Evolutionary conservation across 2,329 filamentous ascomycete species (phyloP).

Genomic region (Diplocarpon mali): DNA sequence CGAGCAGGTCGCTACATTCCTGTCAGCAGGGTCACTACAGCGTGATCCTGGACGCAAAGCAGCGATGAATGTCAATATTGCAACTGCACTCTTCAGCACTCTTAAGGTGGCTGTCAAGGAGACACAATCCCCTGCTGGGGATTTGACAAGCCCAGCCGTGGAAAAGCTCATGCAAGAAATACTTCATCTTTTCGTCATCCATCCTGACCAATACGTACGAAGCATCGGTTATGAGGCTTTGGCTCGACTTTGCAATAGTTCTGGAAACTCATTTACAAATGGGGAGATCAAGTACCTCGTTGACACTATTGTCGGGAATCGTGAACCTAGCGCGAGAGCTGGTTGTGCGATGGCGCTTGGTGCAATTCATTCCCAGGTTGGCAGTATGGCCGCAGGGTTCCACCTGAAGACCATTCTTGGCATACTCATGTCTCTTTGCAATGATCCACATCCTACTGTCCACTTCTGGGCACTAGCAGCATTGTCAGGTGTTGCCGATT

Average conservation of each 20-base stretch:
- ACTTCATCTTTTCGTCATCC: slow-evolving; percentile 59
- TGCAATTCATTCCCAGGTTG: slow-evolving; percentile 87
- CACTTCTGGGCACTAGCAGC: slow-evolving; percentile 96
- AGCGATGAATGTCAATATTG: slow-evolving; percentile 84
- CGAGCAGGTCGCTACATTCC: slow-evolving; percentile 83
- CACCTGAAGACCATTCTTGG: slow-evolving; percentile 96
- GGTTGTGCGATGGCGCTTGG: slow-evolving; percentile 91
- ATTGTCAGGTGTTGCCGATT: slow-evolving; percentile 75
- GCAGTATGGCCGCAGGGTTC: slow-evolving; percentile 92
- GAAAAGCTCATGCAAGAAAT: slow-evolving; percentile 78
- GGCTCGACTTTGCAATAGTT: slow-evolving; percentile 64
- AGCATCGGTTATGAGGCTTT: slow-evolving; percentile 76
- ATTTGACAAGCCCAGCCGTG: slow-evolving; percentile 62
- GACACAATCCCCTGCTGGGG: slow-evolving; percentile 59
- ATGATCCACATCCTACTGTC: slow-evolving; percentile 87
- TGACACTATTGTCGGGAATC: slow-evolving; percentile 86
- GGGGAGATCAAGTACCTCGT: slow-evolving; percentile 83
- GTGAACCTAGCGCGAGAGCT: slow-evolving; percentile 84
- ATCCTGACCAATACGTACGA: slow-evolving; percentile 77
- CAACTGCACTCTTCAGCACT: slow-evolving; percentile 66
- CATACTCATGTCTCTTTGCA: slow-evolving; percentile 94
- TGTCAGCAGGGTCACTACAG: slow-evolving; percentile 69
- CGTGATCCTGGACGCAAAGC: slow-evolving; percentile 81
- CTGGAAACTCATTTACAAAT: slow-evolving; percentile 82
- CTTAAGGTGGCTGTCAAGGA: slow-evolving; percentile 79